Evolutionary conservation across 768 basidiomycete species (phyloP), one percentile per base, ranked within the genome.

Genomic region (Lentinula guzmanii): DNA sequence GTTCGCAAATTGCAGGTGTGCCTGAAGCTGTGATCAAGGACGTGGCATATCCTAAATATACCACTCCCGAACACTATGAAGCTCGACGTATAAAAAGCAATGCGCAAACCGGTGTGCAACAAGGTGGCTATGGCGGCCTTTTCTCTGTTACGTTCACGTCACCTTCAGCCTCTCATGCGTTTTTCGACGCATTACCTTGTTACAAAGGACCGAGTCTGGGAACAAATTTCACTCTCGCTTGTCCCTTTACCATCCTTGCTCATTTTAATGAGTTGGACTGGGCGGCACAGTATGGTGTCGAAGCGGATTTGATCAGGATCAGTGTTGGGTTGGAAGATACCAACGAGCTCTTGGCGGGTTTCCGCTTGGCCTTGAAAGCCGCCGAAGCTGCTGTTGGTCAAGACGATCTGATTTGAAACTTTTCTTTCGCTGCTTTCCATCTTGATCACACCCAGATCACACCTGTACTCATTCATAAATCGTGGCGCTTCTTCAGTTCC

Each of bases 151-250:
- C 87, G 0, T 98, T 99, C 76, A 87, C 83, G 9, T 83, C 87
- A 5, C 62, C 72, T 10, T 76, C 76, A 1, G 90, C 90, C 0
- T 87, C 91, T 2, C 73, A 77, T 60, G 89, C 88, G 13, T 97
- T 97, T 76, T 96, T 89, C 68, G 93, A 99, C 72, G 76, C 84
- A 0, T 77, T 99, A 42, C 79, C 82, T 7, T 94, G 87, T 72
- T 82, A 83, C 65, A 99, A 98, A 71, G 96, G 96, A 2, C 96
- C 96, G 0, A 88, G 87, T 68, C 80, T 93, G 8, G 96, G 96
- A 2, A 98, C 96, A 21, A 97, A 93, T 79, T 98, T 98, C 72
- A 98, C 96, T 2, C 81, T 98, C 34, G 93, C 94, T 35, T 95
- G 87, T 65, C 96, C 95, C 28, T 98, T 93, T 70, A 91, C 93